Conservation (phyloP, 1,284 basidiomycete genomes). For the Pseudozyma sp. region DNA sequence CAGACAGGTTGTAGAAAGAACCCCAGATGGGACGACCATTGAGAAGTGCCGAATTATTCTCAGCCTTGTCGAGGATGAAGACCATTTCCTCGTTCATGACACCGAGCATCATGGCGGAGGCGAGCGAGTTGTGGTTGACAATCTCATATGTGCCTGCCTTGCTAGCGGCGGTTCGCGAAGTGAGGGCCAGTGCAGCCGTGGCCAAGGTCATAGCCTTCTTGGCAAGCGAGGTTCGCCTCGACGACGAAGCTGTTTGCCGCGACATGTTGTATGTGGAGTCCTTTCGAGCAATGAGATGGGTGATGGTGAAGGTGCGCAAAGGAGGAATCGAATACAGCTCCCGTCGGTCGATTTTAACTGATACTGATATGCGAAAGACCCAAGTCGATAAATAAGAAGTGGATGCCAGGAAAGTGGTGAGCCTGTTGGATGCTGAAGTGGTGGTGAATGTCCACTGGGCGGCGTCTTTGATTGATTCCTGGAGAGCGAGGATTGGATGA, state of each 20-base stretch:
- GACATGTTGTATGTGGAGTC: constrained; percentile 16
- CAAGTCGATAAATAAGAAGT: no score
- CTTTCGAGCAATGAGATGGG: not conserved
- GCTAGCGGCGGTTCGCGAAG: constrained; percentile 26
- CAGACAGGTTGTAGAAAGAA: constrained; percentile 55
- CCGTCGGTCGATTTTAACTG: no score
- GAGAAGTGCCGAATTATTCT: constrained; percentile 64
- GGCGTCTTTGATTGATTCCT: no score
- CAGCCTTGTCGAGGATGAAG: constrained; percentile 70
- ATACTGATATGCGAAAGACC: no score
- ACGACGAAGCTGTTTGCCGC: constrained; percentile 22
- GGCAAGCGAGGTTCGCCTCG: constrained; percentile 31
- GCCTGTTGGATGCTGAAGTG: no score
- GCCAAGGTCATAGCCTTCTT: constrained; percentile 29
- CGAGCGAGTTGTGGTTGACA: constrained; percentile 59
- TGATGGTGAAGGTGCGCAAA: not conserved
- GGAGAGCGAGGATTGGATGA: no score
- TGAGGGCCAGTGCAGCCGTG: constrained; percentile 36
- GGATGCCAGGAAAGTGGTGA: no score
- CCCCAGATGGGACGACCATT: constrained; percentile 64
- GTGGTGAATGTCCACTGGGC: no score
- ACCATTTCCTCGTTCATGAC: constrained; percentile 65
- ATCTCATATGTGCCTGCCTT: constrained; percentile 59
- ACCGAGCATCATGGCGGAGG: constrained; percentile 69
- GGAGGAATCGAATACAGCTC: no score